Evolutionary conservation across 1,139 yeast genomes (phyloP).

Genomic region (Petasospora rhodanensis): DNA sequence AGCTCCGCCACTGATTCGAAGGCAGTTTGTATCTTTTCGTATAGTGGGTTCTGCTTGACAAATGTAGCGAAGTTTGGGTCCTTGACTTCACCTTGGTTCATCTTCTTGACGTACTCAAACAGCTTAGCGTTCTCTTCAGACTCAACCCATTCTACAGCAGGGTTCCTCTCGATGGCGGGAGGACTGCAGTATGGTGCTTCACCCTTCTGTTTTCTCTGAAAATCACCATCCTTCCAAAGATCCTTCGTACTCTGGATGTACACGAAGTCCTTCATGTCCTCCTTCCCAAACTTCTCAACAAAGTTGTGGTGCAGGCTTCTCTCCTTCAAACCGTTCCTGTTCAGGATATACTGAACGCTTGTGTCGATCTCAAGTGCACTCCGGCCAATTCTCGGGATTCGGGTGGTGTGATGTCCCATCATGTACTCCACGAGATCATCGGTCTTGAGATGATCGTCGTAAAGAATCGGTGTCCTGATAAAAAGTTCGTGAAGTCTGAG

Average conservation of each 20-base stretch:
- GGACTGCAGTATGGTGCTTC: constrained; percentile 29
- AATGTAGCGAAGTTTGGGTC: constrained; percentile 13
- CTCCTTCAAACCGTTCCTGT: constrained; percentile 43
- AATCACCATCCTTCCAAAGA: constrained; percentile 57
- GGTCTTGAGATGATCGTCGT: constrained; percentile 25
- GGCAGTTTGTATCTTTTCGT: constrained; percentile 19
- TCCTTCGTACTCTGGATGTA: constrained; percentile 56
- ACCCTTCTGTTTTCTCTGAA: constrained; percentile 45
- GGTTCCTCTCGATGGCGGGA: constrained; percentile 7
- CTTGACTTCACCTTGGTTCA: constrained; percentile 9
- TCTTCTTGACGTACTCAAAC: constrained; percentile 29
- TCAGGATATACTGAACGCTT: constrained; percentile 51
- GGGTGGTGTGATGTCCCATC: constrained; percentile 18
- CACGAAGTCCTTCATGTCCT: constrained; percentile 25
- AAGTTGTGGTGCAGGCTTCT: constrained; percentile 50
- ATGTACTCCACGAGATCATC: constrained; percentile 27
- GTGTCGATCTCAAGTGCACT: constrained; percentile 69
- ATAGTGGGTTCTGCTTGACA: constrained; percentile 14
- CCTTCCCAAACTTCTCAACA: constrained; percentile 30
- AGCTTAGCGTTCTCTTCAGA: constrained; percentile 31
- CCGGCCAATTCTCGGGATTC: constrained; percentile 46
- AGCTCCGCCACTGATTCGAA: constrained; percentile 25
- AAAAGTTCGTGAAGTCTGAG: constrained; percentile 36
- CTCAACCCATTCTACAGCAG: constrained; percentile 36
- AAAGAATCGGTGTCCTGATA: constrained; percentile 33